Evolutionary conservation across 2,329 filamentous ascomycete genomes (phyloP).

Genomic region (Aspergillus pseudoterreus): DNA sequence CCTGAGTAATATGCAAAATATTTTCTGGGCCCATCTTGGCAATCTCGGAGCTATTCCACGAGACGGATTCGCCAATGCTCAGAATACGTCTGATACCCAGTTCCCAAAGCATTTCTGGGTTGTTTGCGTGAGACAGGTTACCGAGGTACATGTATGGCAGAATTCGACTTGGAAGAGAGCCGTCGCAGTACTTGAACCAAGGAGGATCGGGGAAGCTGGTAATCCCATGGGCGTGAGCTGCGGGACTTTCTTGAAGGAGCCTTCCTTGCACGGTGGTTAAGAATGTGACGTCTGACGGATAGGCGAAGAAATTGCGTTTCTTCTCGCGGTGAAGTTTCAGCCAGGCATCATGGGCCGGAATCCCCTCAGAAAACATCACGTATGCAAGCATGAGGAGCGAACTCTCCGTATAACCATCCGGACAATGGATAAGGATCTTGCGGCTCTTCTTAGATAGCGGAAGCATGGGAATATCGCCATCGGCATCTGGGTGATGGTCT

Average conservation of each 20-base stretch:
- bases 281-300: slow-evolving; percentile 81
- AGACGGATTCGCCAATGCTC: slow-evolving; percentile 84
- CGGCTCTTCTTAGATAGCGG: slow-evolving; percentile 44
- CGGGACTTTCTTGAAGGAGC: slow-evolving; percentile 57
- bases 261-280: slow-evolving; percentile 73
- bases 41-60: slow-evolving; percentile 70
- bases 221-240: slow-evolving; percentile 20
- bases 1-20: slow-evolving; percentile 73
- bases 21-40: slow-evolving; percentile 74
- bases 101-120: slow-evolving; percentile 73
- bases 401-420: slow-evolving; percentile 93
- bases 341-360: slow-evolving; percentile 81
- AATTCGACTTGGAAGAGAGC: slow-evolving; percentile 83
- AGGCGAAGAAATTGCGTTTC: slow-evolving; percentile 92
- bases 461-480: slow-evolving; percentile 56
- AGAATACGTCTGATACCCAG: slow-evolving; percentile 84
- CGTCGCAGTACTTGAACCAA: slow-evolving; percentile 83
- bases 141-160: slow-evolving; percentile 95
- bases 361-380: slow-evolving; percentile 84
- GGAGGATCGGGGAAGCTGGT: slow-evolving; percentile 53
- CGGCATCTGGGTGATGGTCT: slow-evolving; percentile 42
- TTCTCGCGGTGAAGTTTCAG: slow-evolving; percentile 75
- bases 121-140: slow-evolving; percentile 90
- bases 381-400: slow-evolving; percentile 87
- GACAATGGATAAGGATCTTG: slow-evolving; percentile 85